phyloP scores from a whole-genome alignment of 306 rosid genomes.

The Vicia faba region DNA sequence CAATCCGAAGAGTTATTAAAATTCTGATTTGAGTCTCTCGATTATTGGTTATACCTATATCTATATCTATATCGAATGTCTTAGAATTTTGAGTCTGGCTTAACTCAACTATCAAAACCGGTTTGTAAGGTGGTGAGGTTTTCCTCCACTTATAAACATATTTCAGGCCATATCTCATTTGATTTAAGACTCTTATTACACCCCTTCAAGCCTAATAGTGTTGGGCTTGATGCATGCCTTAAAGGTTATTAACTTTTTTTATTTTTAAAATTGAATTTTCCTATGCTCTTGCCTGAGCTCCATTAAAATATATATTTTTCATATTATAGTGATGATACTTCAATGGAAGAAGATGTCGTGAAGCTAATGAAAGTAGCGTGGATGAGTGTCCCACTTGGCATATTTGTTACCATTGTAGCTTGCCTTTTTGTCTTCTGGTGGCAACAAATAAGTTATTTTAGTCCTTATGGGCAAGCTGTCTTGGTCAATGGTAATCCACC shows the following conservation, averaged over 20 bases:
- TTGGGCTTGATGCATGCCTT: background rate
- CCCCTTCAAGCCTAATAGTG: too few relatives aligned
- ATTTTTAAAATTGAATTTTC: constrained; percentile 1
- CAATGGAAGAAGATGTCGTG: constrained; percentile 65
- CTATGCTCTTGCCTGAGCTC: background rate
- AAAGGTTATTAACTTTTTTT: constrained; percentile 3
- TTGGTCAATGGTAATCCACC: constrained; percentile 77
- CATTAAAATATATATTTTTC: constrained; percentile 22
- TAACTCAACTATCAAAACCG: too few relatives aligned
- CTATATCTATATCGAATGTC: background rate
- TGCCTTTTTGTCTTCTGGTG: constrained; percentile 76
- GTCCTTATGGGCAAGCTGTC: constrained; percentile 82
- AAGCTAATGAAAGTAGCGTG: constrained; percentile 88
- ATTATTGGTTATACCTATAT: constrained; percentile 5
- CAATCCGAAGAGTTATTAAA: constrained; percentile 3
- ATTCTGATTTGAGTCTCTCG: constrained; percentile 15
- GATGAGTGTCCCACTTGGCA: constrained; percentile 82
- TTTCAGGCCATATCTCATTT: too few relatives aligned
- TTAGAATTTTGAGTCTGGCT: too few relatives aligned
- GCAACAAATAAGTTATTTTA: constrained; percentile 60
- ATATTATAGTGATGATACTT: constrained; percentile 59
- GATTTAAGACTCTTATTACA: too few relatives aligned
- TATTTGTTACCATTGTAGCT: constrained; percentile 63
- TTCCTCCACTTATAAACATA: too few relatives aligned
- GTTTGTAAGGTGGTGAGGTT: background rate